A percentile compares a stretch with the other conserved stretches of the same genome.
These are phyloP conservation scores for Talaromyces sp. DNA, from an alignment of 2,329 filamentous ascomycete species.

Conservation along the genomic window DNA sequence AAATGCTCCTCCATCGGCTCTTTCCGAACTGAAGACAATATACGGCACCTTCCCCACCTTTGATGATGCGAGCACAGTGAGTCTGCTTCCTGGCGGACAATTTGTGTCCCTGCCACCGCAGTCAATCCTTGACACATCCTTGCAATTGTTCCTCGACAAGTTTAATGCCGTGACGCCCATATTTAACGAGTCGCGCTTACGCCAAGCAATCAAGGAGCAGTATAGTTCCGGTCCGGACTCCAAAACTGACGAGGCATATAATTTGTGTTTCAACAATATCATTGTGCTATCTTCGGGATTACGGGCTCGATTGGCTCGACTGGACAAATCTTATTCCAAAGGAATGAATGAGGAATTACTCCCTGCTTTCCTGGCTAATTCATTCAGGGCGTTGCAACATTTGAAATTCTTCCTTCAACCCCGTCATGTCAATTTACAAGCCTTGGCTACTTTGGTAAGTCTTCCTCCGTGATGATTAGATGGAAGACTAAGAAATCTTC, in stretches of 20 bases:
- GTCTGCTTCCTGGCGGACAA: neutral
- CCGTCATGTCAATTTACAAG: constrained; percentile 3
- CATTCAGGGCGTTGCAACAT: neutral
- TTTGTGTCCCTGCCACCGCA: neutral
- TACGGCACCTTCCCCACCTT: neutral
- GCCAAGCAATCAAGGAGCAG: neutral
- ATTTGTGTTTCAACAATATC: neutral
- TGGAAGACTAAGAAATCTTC: neutral
- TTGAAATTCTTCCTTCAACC: constrained; percentile 3
- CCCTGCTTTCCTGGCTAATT: neutral
- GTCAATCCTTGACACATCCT: neutral
- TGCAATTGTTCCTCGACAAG: neutral
- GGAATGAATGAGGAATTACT: constrained; percentile 2
- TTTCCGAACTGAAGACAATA: neutral
- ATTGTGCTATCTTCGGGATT: neutral
- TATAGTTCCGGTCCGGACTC: neutral
- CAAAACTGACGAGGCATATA: neutral
- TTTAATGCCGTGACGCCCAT: neutral
- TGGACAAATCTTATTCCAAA: constrained; percentile 1
- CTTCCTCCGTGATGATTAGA: neutral
- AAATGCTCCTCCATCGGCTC: neutral
- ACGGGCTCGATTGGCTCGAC: neutral
- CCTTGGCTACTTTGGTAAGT: neutral
- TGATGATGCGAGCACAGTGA: neutral
- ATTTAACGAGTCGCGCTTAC: neutral